phyloP scores from a whole-genome alignment of 768 basidiomycete species.

The Rhodotorula paludigena region DNA sequence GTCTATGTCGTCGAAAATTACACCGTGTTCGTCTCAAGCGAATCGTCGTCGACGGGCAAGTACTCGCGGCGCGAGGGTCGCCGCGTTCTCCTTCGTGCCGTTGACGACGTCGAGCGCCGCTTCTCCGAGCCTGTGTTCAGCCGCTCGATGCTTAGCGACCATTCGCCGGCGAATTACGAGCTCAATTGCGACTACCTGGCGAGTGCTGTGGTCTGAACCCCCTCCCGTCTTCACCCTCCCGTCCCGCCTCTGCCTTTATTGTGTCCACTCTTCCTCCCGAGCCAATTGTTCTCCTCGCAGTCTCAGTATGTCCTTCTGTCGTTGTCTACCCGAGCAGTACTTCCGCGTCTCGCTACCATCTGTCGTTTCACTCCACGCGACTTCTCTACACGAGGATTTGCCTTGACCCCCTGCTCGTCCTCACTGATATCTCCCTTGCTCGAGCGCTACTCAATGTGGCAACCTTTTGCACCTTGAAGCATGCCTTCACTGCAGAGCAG shows the following conservation, averaged over 20 bases:
- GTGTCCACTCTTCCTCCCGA: not conserved
- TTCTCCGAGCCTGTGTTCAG: slow-evolving; percentile 41
- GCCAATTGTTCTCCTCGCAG: not conserved
- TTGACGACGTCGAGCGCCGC: slow-evolving; percentile 40
- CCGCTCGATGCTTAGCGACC: slow-evolving; percentile 29
- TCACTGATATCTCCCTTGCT: too few relatives aligned
- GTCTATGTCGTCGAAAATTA: slow-evolving; percentile 36
- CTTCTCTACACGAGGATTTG: too few relatives aligned
- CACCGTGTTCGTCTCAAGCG: slow-evolving; percentile 36
- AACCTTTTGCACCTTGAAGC: too few relatives aligned
- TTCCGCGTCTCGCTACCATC: too few relatives aligned
- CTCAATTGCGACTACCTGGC: slow-evolving; percentile 28
- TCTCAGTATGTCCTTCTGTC: not conserved
- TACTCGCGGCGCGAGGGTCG: slow-evolving; percentile 35
- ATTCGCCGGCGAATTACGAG: slow-evolving; percentile 29
- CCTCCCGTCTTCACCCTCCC: not conserved
- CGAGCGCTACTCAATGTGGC: too few relatives aligned
- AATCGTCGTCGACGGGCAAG: slow-evolving; percentile 8
- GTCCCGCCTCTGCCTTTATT: too few relatives aligned
- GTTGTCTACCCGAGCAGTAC: not conserved
- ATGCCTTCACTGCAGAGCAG: too few relatives aligned
- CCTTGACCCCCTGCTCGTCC: too few relatives aligned
- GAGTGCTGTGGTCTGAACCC: slow-evolving; percentile 10
- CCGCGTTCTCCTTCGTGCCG: slow-evolving; percentile 37
- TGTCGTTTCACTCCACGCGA: too few relatives aligned